phyloP scores from a whole-genome alignment of 176 grass and related monocot genomes.

The Elaeis guineensis region DNA sequence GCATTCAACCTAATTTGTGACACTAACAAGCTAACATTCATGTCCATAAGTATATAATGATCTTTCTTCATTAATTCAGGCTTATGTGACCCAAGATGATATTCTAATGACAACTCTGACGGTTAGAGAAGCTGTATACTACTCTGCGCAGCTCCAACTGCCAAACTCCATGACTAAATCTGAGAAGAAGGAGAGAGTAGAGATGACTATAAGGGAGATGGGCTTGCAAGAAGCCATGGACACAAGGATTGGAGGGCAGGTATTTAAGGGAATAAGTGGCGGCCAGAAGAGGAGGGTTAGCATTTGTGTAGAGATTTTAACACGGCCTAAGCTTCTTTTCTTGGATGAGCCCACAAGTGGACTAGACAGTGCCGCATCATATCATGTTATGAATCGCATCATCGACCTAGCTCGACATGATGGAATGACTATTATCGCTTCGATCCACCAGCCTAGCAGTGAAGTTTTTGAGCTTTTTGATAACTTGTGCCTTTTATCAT shows the following conservation, averaged over 20 bases:
- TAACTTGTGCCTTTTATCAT: conserved; percentile 32
- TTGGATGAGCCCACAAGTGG: conserved; percentile 21
- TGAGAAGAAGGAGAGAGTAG: conserved; percentile 6
- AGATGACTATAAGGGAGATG: conserved; percentile 5
- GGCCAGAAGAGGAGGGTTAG: not conserved
- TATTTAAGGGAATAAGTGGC: not conserved
- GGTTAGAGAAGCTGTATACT: conserved; percentile 4
- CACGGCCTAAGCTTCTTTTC: conserved; percentile 35
- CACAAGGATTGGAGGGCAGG: not conserved
- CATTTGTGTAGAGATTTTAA: conserved; percentile 49
- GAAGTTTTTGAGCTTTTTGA: conserved; percentile 51
- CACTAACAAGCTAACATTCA: no score
- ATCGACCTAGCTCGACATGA: conserved; percentile 6
- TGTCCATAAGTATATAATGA: no score
- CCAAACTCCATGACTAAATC: not conserved
- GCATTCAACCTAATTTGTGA: no score
- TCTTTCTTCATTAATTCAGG: no score
- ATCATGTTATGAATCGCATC: conserved; percentile 47
- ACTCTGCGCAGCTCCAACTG: conserved; percentile 12
- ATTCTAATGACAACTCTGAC: conserved; percentile 7
- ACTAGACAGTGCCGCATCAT: conserved; percentile 32
- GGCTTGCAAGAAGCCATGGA: conserved; percentile 3
- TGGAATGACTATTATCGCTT: conserved; percentile 31
- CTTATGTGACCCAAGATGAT: conserved; percentile 2
- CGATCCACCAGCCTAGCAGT: conserved; percentile 59